These are phyloP conservation scores for Vaccinium vitisidaea DNA, from an alignment of 148 eudicot species.

Conservation along the genomic window DNA sequence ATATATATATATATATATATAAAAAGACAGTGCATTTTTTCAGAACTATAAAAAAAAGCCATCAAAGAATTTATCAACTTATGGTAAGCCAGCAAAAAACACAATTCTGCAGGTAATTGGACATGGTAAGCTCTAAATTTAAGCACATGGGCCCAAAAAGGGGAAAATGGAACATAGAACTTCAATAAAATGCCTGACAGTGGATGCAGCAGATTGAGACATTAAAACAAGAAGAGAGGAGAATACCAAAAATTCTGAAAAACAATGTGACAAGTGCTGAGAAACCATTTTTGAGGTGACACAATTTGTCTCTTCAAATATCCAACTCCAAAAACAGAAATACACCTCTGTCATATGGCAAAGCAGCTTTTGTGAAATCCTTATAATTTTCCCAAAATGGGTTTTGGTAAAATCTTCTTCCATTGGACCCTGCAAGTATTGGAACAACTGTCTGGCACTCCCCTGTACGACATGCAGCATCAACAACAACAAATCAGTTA, in stretches of 20 bases:
- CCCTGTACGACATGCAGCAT: slow-evolving; percentile 51
- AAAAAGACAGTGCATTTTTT: too few relatives aligned
- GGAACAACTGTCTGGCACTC: slow-evolving; percentile 90
- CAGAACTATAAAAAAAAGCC: neutral
- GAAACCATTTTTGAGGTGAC: neutral
- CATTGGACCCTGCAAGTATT: slow-evolving; percentile 79
- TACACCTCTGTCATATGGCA: slow-evolving; percentile 59
- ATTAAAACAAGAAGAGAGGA: neutral
- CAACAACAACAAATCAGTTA: slow-evolving; percentile 13
- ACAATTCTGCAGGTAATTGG: neutral
- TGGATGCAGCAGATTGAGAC: neutral
- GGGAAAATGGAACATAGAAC: neutral
- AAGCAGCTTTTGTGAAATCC: slow-evolving; percentile 57
- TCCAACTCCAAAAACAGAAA: neutral
- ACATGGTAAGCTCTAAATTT: slow-evolving; percentile 2
- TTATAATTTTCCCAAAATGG: slow-evolving; percentile 81
- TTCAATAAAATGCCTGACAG: neutral
- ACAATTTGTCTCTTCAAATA: neutral
- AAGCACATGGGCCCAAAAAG: neutral
- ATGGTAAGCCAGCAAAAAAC: neutral
- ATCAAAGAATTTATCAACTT: neutral
- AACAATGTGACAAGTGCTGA: neutral
- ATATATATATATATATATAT: too few relatives aligned
- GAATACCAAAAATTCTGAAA: neutral
- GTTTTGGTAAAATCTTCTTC: slow-evolving; percentile 83